A percentile compares a stretch with the other conserved stretches of the same genome.
Evolutionary conservation across 2,329 filamentous ascomycete genomes (phyloP).

Genomic region (Fusarium oxysporum): DNA sequence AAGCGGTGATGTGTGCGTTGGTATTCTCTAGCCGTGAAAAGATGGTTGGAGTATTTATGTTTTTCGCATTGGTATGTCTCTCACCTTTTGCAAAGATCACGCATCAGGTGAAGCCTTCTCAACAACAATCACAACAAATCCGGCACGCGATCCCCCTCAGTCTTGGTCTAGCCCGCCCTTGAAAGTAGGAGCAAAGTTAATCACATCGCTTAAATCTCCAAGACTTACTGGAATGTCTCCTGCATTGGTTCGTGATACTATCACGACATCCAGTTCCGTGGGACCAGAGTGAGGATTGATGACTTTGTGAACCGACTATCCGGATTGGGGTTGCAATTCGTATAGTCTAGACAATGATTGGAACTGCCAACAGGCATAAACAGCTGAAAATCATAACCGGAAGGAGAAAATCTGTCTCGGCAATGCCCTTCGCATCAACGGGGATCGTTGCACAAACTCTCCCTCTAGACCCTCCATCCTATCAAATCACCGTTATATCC

Average conservation of each 20-base stretch:
- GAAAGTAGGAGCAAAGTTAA: neutral
- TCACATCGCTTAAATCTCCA: neutral
- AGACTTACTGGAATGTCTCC: neutral
- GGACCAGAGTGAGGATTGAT: neutral
- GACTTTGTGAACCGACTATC: neutral
- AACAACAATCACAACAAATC: neutral
- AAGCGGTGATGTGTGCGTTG: neutral
- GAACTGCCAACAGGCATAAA: neutral
- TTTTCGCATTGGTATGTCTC: neutral
- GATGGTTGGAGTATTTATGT: constrained; percentile 8
- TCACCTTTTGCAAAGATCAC: neutral
- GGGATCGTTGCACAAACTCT: neutral
- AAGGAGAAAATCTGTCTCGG: neutral
- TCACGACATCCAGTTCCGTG: neutral
- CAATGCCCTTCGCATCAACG: neutral
- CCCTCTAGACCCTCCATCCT: neutral
- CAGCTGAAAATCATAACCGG: constrained; percentile 2
- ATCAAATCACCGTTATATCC: neutral
- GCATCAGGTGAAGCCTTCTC: neutral
- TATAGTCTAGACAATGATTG: neutral
- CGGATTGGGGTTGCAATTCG: neutral
- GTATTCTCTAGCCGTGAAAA: fast-evolving
- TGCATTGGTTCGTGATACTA: neutral
- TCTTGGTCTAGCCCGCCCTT: neutral
- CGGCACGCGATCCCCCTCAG: too few relatives aligned